Evolutionary conservation across 371 early-diverging fungal genomes (phyloP).

Genomic region (Mucor plumbeus): DNA sequence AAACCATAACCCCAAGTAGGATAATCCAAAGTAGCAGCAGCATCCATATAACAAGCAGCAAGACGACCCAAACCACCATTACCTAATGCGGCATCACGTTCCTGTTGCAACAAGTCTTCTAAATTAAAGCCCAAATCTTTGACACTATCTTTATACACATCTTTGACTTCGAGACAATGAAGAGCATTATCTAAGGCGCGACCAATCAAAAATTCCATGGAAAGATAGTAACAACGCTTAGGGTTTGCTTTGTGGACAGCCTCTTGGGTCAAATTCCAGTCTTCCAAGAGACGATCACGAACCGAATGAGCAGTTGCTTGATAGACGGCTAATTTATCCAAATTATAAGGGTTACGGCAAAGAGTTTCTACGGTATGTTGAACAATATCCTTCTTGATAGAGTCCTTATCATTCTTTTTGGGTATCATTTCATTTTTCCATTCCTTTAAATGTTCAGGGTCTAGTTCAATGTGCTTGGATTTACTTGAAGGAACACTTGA

Average conservation of each 20-base stretch:
- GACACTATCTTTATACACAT: slow-evolving; percentile 66
- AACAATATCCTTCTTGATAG: slow-evolving; percentile 56
- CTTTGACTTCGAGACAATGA: slow-evolving; percentile 80
- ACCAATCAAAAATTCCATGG: slow-evolving; percentile 93
- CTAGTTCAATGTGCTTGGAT: slow-evolving; percentile 27
- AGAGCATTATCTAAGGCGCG: slow-evolving; percentile 93
- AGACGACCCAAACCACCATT: slow-evolving; percentile 94
- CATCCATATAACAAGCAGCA: slow-evolving; percentile 92
- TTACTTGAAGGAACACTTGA: slow-evolving; percentile 28
- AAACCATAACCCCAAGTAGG: slow-evolving; percentile 91
- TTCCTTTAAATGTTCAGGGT: slow-evolving; percentile 12
- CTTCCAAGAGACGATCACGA: slow-evolving; percentile 85
- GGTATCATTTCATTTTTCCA: slow-evolving; percentile 23
- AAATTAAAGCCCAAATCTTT: slow-evolving; percentile 82
- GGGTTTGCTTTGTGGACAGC: slow-evolving; percentile 58
- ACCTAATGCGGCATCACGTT: slow-evolving; percentile 92
- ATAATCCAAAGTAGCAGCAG: slow-evolving; percentile 85
- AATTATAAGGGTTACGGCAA: slow-evolving; percentile 78
- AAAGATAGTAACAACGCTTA: slow-evolving; percentile 93
- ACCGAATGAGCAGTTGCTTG: slow-evolving; percentile 84
- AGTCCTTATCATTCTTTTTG: slow-evolving; percentile 18
- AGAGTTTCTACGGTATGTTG: slow-evolving; percentile 82
- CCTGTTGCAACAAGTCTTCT: slow-evolving; percentile 89
- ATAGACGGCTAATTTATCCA: slow-evolving; percentile 86
- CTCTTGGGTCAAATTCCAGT: slow-evolving; percentile 90